phyloP scores from a whole-genome alignment of 768 basidiomycete genomes.

The Trametes elegans region DNA sequence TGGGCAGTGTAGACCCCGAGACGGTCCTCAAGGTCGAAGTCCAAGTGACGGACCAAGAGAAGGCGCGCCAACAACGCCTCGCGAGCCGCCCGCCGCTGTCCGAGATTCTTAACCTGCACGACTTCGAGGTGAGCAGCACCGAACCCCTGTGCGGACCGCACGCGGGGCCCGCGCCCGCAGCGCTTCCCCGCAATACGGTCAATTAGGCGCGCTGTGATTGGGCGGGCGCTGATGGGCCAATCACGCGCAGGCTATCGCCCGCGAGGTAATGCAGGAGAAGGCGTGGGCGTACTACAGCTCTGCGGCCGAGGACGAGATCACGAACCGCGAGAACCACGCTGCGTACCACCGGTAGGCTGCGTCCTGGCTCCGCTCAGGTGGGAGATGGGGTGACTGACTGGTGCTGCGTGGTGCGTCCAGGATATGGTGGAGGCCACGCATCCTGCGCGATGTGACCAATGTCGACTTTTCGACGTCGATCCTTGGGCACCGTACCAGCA shows the following conservation, averaged over 20 bases:
- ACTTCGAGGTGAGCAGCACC: slow-evolving; percentile 98
- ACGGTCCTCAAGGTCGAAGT: slow-evolving; percentile 64
- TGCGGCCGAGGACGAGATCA: slow-evolving; percentile 93
- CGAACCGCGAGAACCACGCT: slow-evolving; percentile 81
- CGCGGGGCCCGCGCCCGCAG: not conserved
- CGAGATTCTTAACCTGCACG: slow-evolving; percentile 86
- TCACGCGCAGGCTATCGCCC: slow-evolving; percentile 69
- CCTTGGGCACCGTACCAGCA: slow-evolving; percentile 69
- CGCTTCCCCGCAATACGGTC: not conserved
- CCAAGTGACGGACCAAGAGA: slow-evolving; percentile 62
- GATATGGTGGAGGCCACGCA: slow-evolving; percentile 33
- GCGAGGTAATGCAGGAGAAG: slow-evolving; percentile 74
- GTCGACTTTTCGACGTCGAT: slow-evolving; percentile 87
- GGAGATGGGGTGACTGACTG: not conserved
- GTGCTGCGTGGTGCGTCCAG: not conserved
- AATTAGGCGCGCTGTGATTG: not conserved
- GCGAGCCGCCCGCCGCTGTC: slow-evolving; percentile 66
- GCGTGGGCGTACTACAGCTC: slow-evolving; percentile 97
- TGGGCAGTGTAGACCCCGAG: slow-evolving; percentile 68
- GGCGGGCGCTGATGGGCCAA: not conserved
- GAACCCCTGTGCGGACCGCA: too few species aligned
- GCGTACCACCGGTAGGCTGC: slow-evolving; percentile 79
- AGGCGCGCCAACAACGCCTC: slow-evolving; percentile 57
- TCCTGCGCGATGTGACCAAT: slow-evolving; percentile 73
- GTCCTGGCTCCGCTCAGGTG: not conserved